Percentiles rank a stretch among this genome's conserved stretches.
These are phyloP conservation scores for Melocanna baccifera DNA, from an alignment of 176 grass and related monocot species.

Conservation along the genomic window DNA sequence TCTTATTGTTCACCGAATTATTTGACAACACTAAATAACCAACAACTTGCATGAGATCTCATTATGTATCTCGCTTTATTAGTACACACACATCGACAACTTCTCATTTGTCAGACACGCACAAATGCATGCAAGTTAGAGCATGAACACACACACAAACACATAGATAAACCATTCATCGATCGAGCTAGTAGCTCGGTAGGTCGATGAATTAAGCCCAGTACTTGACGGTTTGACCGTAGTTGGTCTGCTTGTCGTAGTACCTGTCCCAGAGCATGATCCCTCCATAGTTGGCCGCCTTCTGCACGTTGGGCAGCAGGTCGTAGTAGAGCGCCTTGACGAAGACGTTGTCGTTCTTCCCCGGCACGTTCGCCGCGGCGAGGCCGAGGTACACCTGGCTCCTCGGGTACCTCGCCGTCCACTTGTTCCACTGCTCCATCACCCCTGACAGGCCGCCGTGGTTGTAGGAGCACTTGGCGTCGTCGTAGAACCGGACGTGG, in stretches of 20 bases:
- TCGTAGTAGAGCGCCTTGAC: background rate
- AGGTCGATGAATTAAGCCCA: too few species aligned
- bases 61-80: background rate
- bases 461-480: conserved; percentile 33
- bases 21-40: too few species aligned
- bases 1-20: too few species aligned
- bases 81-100: background rate
- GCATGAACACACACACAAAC: background rate
- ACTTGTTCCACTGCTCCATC: conserved; percentile 21
- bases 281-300: conserved; percentile 24
- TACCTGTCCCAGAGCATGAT: conserved; percentile 40
- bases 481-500: conserved; percentile 70
- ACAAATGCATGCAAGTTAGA: background rate
- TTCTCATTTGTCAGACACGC: background rate
- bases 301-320: conserved; percentile 20
- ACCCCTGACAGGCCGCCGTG: background rate
- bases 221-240: conserved; percentile 17
- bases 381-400: conserved; percentile 6
- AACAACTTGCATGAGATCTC: background rate
- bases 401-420: conserved; percentile 13
- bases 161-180: too few species aligned
- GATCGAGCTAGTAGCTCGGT: too few species aligned
- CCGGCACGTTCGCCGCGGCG: background rate
- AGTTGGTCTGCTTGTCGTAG: conserved; percentile 6
- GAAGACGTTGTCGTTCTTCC: background rate